A percentile compares a stretch with the other conserved stretches of the same genome.
Evolutionary conservation across 495 filamentous ascomycete species (phyloP).

Genomic region (Hyaloscypha hepaticicola): DNA sequence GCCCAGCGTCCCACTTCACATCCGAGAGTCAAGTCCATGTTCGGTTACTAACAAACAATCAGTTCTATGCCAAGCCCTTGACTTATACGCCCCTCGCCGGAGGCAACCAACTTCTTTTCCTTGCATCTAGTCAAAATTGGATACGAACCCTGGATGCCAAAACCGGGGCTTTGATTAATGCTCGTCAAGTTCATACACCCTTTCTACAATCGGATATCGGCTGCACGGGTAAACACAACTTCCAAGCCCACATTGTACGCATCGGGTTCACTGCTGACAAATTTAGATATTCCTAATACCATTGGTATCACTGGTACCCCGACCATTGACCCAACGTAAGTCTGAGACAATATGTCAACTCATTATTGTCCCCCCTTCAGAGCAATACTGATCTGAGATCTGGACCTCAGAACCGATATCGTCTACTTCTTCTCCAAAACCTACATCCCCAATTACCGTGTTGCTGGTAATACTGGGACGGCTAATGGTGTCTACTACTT

Average conservation of each 20-base stretch:
- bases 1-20: not conserved
- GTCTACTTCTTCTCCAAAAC: conserved; percentile 43
- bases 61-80: conserved; percentile 44
- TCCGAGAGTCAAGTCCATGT: not conserved
- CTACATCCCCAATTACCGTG: conserved; percentile 18
- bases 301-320: conserved; percentile 48
- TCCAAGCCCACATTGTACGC: not conserved
- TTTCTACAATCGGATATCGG: conserved; percentile 40
- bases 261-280: conserved; percentile 44
- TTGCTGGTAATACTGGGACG: conserved; percentile 14
- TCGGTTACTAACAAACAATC: not conserved
- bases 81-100: conserved; percentile 43
- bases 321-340: conserved; percentile 49
- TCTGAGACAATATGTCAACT: no score
- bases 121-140: conserved; percentile 47
- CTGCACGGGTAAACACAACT: conserved; percentile 8
- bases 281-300: conserved; percentile 42
- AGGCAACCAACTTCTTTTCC: conserved; percentile 43
- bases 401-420: conserved; percentile 29
- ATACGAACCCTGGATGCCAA: conserved; percentile 46
- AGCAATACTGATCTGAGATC: no score
- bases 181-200: conserved; percentile 43
- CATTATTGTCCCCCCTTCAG: no score
- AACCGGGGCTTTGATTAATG: conserved; percentile 43
- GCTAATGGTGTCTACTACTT: conserved; percentile 35